A percentile compares a stretch with the other conserved stretches of the same genome.
These are phyloP conservation scores for Abortiporus biennis DNA, from an alignment of 1,284 basidiomycete species.

Conservation along the genomic window DNA sequence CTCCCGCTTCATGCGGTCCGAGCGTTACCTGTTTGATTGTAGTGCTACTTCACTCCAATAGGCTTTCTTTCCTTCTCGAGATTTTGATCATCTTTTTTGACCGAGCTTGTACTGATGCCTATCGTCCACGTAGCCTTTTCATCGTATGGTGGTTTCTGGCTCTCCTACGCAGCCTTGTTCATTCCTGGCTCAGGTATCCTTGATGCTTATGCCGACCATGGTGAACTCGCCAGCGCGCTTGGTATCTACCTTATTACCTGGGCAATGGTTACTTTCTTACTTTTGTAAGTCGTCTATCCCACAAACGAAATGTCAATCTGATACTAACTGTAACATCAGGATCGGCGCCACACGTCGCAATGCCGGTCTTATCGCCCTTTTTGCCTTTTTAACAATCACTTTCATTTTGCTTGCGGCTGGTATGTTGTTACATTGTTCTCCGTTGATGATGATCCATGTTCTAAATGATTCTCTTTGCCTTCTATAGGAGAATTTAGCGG, in stretches of 20 bases:
- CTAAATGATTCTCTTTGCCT: not conserved
- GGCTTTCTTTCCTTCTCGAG: not conserved
- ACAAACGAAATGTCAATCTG: not conserved
- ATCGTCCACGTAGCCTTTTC: slow-evolving; percentile 52
- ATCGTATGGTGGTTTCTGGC: slow-evolving; percentile 82
- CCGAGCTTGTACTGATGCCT: slow-evolving; percentile 7
- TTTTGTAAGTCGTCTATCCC: slow-evolving; percentile 38
- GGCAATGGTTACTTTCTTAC: slow-evolving; percentile 65
- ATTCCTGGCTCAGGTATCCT: slow-evolving; percentile 59
- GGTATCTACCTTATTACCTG: slow-evolving; percentile 66
- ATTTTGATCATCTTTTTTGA: not conserved
- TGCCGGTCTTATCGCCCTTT: slow-evolving; percentile 59
- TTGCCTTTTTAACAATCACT: slow-evolving; percentile 67
- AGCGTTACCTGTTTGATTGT: not conserved
- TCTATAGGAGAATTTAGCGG: slow-evolving; percentile 15
- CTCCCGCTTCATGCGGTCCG: not conserved
- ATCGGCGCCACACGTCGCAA: slow-evolving; percentile 63
- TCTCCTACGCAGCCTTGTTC: slow-evolving; percentile 66
- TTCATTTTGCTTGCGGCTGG: slow-evolving; percentile 53
- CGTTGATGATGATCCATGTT: slow-evolving; percentile 2
- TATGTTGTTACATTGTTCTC: slow-evolving; percentile 22
- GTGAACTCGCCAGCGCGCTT: slow-evolving; percentile 50
- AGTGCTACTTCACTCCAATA: not conserved
- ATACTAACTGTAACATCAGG: slow-evolving; percentile 18
- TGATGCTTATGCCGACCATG: slow-evolving; percentile 39